Evolutionary conservation across 371 early-diverging fungal species (phyloP).

Genomic region (Lichtheimia hyalospora): DNA sequence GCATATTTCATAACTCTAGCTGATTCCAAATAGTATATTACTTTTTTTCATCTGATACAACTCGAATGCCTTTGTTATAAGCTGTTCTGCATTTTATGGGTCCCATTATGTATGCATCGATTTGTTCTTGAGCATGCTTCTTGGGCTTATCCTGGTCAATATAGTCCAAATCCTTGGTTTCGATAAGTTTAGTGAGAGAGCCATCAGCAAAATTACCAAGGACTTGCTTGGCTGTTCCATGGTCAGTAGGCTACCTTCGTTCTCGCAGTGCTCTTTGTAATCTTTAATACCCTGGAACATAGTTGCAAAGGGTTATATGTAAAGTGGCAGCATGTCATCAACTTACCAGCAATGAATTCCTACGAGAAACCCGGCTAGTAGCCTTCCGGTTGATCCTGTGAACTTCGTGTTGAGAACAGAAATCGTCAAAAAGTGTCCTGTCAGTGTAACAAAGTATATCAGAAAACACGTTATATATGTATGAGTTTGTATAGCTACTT

Average conservation of each 20-base stretch:
- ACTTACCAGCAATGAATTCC: constrained; percentile 52
- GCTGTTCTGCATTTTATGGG: too few relatives aligned
- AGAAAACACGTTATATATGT: too few relatives aligned
- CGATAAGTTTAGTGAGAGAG: constrained; percentile 24
- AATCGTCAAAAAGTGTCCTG: constrained; percentile 42
- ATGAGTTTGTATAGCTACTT: too few relatives aligned
- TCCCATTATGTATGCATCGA: constrained; percentile 24
- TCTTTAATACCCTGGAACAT: constrained; percentile 45
- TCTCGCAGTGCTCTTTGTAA: constrained; percentile 46
- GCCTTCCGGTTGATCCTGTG: constrained; percentile 13
- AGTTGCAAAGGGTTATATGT: constrained; percentile 10
- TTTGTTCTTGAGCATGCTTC: constrained; percentile 36
- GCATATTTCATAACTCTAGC: too few relatives aligned
- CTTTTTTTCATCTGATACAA: too few relatives aligned
- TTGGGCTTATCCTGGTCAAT: constrained; percentile 46
- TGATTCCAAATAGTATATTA: too few relatives aligned
- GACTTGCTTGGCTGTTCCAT: constrained; percentile 49
- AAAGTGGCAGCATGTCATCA: neutral
- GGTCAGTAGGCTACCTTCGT: constrained; percentile 47
- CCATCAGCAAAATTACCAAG: constrained; percentile 55
- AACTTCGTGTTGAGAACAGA: constrained; percentile 25
- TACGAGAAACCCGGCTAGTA: constrained; percentile 46
- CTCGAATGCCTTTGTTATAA: too few relatives aligned
- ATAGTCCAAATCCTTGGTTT: constrained; percentile 53
- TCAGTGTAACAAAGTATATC: neutral